phyloP scores from a whole-genome alignment of 2,329 filamentous ascomycete genomes.

The Fusarium armeniacum region DNA sequence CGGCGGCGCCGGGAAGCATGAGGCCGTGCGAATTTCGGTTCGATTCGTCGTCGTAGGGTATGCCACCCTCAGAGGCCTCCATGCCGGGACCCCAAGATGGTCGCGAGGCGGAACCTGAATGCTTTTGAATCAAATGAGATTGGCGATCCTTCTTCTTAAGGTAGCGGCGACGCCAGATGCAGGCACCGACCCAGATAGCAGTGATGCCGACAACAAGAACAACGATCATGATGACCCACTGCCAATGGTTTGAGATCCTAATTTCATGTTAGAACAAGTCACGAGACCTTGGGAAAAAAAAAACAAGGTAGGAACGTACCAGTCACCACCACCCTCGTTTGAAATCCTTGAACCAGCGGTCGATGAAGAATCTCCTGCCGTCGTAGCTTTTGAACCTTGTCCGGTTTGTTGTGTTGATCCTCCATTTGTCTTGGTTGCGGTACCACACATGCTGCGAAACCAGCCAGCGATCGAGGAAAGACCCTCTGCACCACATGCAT shows the following conservation, averaged over 20 bases:
- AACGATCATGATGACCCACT: conserved; percentile 87
- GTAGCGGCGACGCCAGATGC: conserved; percentile 80
- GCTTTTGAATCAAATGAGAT: conserved; percentile 54
- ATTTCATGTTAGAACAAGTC: conserved; percentile 14
- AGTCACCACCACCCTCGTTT: conserved; percentile 59
- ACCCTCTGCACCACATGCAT: conserved; percentile 64
- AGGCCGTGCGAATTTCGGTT: conserved; percentile 47
- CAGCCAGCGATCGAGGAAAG: conserved; percentile 74
- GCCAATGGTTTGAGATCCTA: conserved; percentile 78
- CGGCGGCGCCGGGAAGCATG: conserved; percentile 44
- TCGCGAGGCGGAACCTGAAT: conserved; percentile 55
- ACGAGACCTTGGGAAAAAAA: neutral
- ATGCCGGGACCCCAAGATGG: conserved; percentile 56
- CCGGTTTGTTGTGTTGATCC: conserved; percentile 25
- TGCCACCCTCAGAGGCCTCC: conserved; percentile 46
- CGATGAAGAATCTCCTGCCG: conserved; percentile 21
- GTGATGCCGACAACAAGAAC: conserved; percentile 78
- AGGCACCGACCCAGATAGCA: conserved; percentile 75
- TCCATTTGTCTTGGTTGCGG: conserved; percentile 50
- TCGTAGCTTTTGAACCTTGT: conserved; percentile 33
- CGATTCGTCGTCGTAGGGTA: conserved; percentile 50
- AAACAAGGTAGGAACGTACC: conserved; percentile 57
- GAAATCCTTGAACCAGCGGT: conserved; percentile 26
- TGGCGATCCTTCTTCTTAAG: conserved; percentile 76
- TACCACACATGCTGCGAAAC: conserved; percentile 77